Evolutionary conservation across 192 early-diverging fungal genomes (phyloP).

Genomic region (Cladochytrium replicatum): DNA sequence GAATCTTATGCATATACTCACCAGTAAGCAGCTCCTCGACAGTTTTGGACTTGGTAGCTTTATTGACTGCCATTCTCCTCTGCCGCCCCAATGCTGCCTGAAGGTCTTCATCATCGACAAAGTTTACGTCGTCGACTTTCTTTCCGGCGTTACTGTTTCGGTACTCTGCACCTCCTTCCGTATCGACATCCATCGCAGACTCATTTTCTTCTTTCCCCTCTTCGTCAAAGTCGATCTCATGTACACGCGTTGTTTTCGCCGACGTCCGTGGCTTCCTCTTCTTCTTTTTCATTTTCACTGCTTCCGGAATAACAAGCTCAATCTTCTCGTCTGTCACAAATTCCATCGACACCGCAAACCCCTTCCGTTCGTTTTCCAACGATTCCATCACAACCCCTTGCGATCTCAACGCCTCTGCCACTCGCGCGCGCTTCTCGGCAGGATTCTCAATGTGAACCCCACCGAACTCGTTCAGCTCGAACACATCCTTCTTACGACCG

Average conservation of each 20-base stretch:
- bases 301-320: background rate
- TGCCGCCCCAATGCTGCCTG: conserved; percentile 72
- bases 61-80: conserved; percentile 49
- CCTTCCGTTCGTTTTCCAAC: conserved; percentile 15
- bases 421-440: conserved; percentile 14
- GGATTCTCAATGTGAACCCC: conserved; percentile 18
- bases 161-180: conserved; percentile 17
- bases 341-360: conserved; percentile 4
- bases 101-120: conserved; percentile 93
- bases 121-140: conserved; percentile 50
- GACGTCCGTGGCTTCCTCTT: conserved; percentile 41
- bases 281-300: conserved; percentile 30
- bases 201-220: background rate
- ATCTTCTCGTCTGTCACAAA: background rate
- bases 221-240: background rate
- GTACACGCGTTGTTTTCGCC: conserved; percentile 4
- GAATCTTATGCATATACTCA: conserved; percentile 15
- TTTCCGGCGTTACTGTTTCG: conserved; percentile 20
- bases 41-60: conserved; percentile 21
- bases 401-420: conserved; percentile 35
- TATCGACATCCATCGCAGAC: conserved; percentile 13
- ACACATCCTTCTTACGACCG: conserved; percentile 28
- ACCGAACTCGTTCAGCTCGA: conserved; percentile 46
- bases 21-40: conserved; percentile 56
- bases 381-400: conserved; percentile 37